Conservation (phyloP, 1,284 basidiomycete species). For the Laetiporus sulphureus region DNA sequence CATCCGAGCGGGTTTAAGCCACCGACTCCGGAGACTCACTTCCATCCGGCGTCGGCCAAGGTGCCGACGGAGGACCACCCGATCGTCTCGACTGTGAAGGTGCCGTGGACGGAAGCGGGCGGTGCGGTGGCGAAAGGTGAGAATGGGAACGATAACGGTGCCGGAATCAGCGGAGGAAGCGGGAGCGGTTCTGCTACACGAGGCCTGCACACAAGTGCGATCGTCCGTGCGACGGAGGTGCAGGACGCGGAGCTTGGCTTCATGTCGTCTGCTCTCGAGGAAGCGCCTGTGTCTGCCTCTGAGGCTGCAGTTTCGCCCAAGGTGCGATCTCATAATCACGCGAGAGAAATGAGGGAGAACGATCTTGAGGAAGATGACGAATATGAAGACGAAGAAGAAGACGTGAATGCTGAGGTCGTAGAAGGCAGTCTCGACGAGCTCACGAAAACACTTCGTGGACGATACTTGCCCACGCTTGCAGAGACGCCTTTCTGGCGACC, state of each 20-base stretch:
- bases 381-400: constrained; percentile 1
- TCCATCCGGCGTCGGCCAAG: constrained; percentile 21
- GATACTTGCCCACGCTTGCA: constrained; percentile 27
- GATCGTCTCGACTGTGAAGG: constrained; percentile 7
- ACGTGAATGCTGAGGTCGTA: neutral
- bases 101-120: constrained; percentile 17
- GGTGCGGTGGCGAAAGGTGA: constrained; percentile 5
- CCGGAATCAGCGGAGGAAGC: constrained; percentile 7
- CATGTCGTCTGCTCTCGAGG: neutral
- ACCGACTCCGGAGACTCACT: constrained; percentile 22
- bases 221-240: constrained; percentile 8
- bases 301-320: too few relatives aligned
- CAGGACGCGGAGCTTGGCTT: constrained; percentile 2
- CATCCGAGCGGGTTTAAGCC: constrained; percentile 25
- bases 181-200: too few relatives aligned
- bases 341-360: neutral
- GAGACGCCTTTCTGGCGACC: constrained; percentile 34
- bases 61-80: constrained; percentile 16
- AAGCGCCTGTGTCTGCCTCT: neutral
- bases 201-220: constrained; percentile 18
- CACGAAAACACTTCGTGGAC: constrained; percentile 4
- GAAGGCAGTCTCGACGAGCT: neutral
- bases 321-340: too few relatives aligned
- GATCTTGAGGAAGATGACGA: constrained; percentile 2
- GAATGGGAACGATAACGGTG: neutral